Base-by-base conservation (phyloP, 177 flowering plant genomes). In the Vitis hybrid region DNA sequence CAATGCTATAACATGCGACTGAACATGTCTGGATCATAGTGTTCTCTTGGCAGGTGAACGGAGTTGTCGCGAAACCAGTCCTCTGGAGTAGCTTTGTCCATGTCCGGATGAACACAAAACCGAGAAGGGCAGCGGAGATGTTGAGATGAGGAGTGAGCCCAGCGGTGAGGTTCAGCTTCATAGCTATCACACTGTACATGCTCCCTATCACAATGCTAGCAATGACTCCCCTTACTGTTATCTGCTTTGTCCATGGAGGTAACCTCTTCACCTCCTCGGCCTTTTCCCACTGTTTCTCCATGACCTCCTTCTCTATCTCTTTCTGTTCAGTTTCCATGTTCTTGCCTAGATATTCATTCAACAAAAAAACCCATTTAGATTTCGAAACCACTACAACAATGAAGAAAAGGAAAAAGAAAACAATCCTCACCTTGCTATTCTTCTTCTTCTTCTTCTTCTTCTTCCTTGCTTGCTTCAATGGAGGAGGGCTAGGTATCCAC, bases 11-110 rank as follows among this genome's bases (percentile, higher is more conserved):
- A 63, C 92, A 90, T 16, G 94, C 92, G 49, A 84, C 88, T 5
- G 90, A 86, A 75, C 90, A 88, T 12, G 94, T 90, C 79, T 90
- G 90, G 59, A 90, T 80, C 1, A 88, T 56, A 1, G 87, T 88
- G 58, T 88, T 90, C 73, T 90, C 94, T 68, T 90, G 94, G 49
- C 79, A 60, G 1, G 92, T 90, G 61, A 90, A 88, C 0, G 92
- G 92, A n/a, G 73, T 52, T 0, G 70, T 20, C 1, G 71, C 3
- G 3, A 63, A 10, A 10, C 81, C 81, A 20, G 68, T 64, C 66
- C 75, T 80, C 2, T 73, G 53, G 66, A 82, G 72, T 54, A 82
- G 15, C 68, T 75, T 77, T 0, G 78, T 82, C 83, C 85, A 82
- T 11, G 77, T 22, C 16, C 62, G 59, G 19, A 82, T 64, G 49